phyloP scores from a whole-genome alignment of 805 yeast genomes.

The Saccharomycopsis oosterbeekiorum region DNA sequence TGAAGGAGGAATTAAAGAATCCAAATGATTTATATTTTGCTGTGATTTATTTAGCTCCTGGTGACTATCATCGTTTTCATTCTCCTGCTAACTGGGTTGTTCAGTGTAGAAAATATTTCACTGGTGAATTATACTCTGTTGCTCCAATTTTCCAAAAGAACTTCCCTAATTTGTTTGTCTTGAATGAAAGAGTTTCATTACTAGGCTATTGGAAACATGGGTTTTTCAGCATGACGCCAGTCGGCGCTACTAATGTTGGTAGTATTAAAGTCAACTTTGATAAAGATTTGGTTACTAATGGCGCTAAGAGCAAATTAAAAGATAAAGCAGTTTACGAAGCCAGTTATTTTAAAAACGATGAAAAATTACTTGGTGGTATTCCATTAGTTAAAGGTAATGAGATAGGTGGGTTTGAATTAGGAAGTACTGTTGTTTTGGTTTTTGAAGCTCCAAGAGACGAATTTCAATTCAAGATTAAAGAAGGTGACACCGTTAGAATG shows the following conservation, averaged over 20 bases:
- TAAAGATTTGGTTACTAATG: constrained; percentile 79
- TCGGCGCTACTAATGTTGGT: constrained; percentile 98
- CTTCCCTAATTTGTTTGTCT: constrained; percentile 73
- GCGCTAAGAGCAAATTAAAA: constrained; percentile 47
- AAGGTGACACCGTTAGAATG: constrained; percentile 74
- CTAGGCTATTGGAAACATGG: constrained; percentile 97
- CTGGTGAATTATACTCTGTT: constrained; percentile 91
- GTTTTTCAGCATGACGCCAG: constrained; percentile 97
- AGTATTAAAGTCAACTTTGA: constrained; percentile 88
- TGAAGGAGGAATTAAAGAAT: background rate
- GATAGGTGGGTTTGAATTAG: constrained; percentile 94
- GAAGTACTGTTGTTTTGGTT: constrained; percentile 92
- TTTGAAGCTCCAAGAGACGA: constrained; percentile 81
- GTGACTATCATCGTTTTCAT: constrained; percentile 95
- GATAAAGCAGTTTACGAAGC: constrained; percentile 91
- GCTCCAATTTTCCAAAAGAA: constrained; percentile 84
- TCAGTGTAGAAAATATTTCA: constrained; percentile 84
- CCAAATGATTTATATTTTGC: constrained; percentile 64
- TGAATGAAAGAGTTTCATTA: constrained; percentile 91
- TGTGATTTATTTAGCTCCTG: constrained; percentile 94
- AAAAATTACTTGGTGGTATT: constrained; percentile 66
- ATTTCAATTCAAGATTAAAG: constrained; percentile 58
- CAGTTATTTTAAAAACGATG: constrained; percentile 65
- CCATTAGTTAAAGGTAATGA: constrained; percentile 89
- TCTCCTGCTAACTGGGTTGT: constrained; percentile 97